Evolutionary conservation across 2,329 filamentous ascomycete genomes (phyloP).

Genomic region (Elsinoe ampelina): DNA sequence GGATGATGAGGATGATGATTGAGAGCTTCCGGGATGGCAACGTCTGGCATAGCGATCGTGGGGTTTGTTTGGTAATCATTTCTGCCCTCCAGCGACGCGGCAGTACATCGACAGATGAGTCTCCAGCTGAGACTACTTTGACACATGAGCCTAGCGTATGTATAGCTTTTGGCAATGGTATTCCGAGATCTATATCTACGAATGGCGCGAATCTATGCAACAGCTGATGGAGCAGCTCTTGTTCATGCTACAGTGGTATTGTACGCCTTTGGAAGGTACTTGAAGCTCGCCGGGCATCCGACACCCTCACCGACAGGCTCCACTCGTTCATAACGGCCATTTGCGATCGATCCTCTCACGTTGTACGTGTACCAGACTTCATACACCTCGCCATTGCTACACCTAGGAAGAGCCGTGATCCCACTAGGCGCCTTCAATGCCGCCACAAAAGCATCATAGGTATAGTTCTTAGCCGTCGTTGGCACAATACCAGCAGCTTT

Average conservation of each 20-base stretch:
- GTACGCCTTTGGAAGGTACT: constrained; percentile 48
- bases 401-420: constrained; percentile 51
- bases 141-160: background rate
- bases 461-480: constrained; percentile 47
- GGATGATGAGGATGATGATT: constrained; percentile 27
- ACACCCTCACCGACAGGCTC: constrained; percentile 49
- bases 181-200: too few species aligned
- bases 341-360: constrained; percentile 46
- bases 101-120: constrained; percentile 10
- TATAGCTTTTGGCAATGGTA: background rate
- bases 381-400: constrained; percentile 37
- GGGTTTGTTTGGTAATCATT: background rate
- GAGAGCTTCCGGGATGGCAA: background rate
- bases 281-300: constrained; percentile 51
- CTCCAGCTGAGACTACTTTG: constrained; percentile 6
- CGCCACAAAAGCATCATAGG: constrained; percentile 45
- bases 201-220: too few species aligned
- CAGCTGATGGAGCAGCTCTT: background rate
- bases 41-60: constrained; percentile 1
- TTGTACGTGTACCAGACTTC: constrained; percentile 54
- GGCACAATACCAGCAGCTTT: constrained; percentile 50
- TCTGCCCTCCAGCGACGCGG: background rate
- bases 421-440: constrained; percentile 43
- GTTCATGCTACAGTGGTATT: background rate
- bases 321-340: constrained; percentile 48